phyloP scores from a whole-genome alignment of 1,284 basidiomycete genomes.

The Schizophyllum commune region DNA sequence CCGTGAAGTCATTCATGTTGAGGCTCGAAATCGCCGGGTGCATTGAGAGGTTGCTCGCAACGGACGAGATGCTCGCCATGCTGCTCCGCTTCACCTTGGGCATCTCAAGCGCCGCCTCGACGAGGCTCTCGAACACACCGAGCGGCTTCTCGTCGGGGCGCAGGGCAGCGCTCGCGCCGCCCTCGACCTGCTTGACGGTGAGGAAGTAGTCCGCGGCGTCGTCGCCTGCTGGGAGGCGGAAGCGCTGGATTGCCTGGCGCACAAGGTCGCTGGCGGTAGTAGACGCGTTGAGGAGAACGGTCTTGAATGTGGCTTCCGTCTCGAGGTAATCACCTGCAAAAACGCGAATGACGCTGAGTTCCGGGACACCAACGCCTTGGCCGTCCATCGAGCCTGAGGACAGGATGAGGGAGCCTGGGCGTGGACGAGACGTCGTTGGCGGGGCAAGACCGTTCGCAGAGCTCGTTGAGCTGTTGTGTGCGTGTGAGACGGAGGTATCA shows the following conservation, averaged over 20 bases:
- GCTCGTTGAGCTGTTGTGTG: slow-evolving; percentile 20
- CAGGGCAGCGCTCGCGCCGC: slow-evolving; percentile 68
- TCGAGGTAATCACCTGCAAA: slow-evolving; percentile 87
- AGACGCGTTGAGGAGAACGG: slow-evolving; percentile 83
- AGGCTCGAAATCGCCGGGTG: slow-evolving; percentile 91
- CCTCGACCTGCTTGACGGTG: slow-evolving; percentile 88
- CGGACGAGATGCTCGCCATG: slow-evolving; percentile 87
- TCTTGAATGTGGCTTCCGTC: slow-evolving; percentile 96
- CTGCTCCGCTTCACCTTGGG: slow-evolving; percentile 90
- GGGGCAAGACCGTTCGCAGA: slow-evolving; percentile 40
- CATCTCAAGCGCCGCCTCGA: slow-evolving; percentile 68
- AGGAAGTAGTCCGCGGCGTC: slow-evolving; percentile 75
- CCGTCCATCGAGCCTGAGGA: slow-evolving; percentile 47
- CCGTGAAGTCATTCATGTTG: slow-evolving; percentile 94
- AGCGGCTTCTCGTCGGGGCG: slow-evolving; percentile 72
- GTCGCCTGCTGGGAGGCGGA: slow-evolving; percentile 66
- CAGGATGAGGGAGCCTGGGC: slow-evolving; percentile 69
- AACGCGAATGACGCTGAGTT: slow-evolving; percentile 89
- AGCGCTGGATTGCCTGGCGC: slow-evolving; percentile 88
- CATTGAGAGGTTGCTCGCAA: slow-evolving; percentile 85
- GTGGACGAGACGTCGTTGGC: slow-evolving; percentile 39
- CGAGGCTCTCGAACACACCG: slow-evolving; percentile 78
- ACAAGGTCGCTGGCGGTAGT: slow-evolving; percentile 83
- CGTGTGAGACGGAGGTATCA: slow-evolving; percentile 18
- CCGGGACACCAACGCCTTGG: slow-evolving; percentile 61